phyloP scores from a whole-genome alignment of 352 stramenopile genomes.

The Pythium folliculosum region DNA sequence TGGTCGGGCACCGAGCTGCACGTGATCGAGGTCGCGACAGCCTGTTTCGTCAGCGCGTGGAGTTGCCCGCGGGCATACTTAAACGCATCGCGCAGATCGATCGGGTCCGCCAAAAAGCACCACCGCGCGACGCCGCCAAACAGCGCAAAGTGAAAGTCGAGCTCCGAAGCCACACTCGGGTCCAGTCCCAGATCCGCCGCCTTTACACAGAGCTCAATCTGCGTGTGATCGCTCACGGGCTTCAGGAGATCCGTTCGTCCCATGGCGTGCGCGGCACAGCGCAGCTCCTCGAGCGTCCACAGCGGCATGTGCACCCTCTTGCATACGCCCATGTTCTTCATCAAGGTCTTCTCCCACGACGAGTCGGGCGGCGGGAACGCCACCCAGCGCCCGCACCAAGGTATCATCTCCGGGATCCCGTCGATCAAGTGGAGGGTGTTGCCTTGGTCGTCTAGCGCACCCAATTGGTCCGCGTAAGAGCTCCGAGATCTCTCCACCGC shows the following conservation, averaged over 20 bases:
- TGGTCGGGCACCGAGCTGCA: background rate
- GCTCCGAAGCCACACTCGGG: background rate
- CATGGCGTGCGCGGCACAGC: background rate
- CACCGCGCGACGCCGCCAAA: constrained; percentile 5
- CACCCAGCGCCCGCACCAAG: background rate
- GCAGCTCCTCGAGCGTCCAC: constrained; percentile 5
- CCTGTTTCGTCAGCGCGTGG: background rate
- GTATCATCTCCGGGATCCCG: background rate
- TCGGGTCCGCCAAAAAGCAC: background rate
- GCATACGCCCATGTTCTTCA: background rate
- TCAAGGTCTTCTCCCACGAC: background rate
- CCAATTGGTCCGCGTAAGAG: background rate
- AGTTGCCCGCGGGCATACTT: background rate
- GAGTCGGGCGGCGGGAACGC: background rate
- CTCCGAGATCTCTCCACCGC: background rate
- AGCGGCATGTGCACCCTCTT: background rate
- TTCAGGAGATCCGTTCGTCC: background rate
- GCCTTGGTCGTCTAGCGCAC: background rate
- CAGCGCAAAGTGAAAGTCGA: background rate
- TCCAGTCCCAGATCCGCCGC: background rate
- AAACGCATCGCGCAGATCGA: background rate
- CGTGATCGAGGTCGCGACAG: background rate
- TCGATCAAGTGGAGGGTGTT: background rate
- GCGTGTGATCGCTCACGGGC: background rate
- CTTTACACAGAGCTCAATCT: background rate